Base-by-base conservation (phyloP, 2,329 filamentous ascomycete genomes). In the Stachybotrys echinatus region DNA sequence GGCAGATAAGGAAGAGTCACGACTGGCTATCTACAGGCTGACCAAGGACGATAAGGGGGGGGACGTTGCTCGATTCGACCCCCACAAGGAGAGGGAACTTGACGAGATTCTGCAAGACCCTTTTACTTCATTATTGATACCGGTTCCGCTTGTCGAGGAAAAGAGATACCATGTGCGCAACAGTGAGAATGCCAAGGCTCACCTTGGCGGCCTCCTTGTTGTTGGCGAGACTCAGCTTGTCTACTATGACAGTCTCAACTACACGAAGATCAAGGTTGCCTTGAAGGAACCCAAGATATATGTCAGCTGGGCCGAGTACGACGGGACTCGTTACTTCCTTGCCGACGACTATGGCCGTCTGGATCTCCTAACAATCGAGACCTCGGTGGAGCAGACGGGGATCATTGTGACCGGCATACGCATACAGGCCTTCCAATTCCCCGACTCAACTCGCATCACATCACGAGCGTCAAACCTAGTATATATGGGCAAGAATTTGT, bases 311-410 rank as follows among this genome's bases (percentile, higher is more conserved):
- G 88, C 88, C 54, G 83, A 86, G 59, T 84, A 94, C 47, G 89
- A 97, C 60, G 82, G 84, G 21, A 85, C 87, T 38, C 80, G 87
- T 60, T 97, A 91, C 72, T 75, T 96, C n/a, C 72, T 99, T 3
- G 91, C 88, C 2, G 94, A 99, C 64, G 91, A 96, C 59, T 96
- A 94, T 62, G 92, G 94, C 17, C 81, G 80, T 46, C 68, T 99
- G 21, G 91, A 92, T 62, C 74, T 96, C n/a, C 73, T 99, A 37
- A 90, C 90, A 64, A 81, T 99, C 12, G 68, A 87, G 14, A 76
- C 89, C 2, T 73, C 77, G 10, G 74, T 95, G 8, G 71, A 88
- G 19, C 72, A 88, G 4, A 75, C 80, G 4, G 76, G 81, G 4
- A 79, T 82, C 6, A 80, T 84, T 17, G 88, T 96, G 0, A 81